Evolutionary conservation across 2,329 filamentous ascomycete species (phyloP).

Genomic region (Aspergillus transmontanensis): DNA sequence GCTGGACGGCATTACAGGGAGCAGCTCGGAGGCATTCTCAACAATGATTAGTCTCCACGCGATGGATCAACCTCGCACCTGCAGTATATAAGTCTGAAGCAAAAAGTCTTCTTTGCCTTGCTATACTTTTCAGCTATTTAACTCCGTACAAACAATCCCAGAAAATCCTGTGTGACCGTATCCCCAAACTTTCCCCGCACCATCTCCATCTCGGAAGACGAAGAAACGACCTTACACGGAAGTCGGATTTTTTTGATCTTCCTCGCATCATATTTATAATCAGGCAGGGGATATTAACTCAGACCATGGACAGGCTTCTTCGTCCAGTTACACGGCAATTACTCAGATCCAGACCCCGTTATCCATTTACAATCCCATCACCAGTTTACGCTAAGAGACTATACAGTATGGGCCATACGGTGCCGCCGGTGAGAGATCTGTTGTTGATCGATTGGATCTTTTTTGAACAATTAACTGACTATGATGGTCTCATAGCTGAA

Average conservation of each 20-base stretch:
- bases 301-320: constrained; percentile 37
- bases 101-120: not conserved
- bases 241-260: not conserved
- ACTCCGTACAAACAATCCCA: not conserved
- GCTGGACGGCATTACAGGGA: constrained; percentile 4
- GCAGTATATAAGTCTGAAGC: not conserved
- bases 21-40: not conserved
- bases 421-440: constrained; percentile 39
- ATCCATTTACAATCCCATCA: constrained; percentile 38
- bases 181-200: constrained; percentile 10
- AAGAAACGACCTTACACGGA: not conserved
- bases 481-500: constrained; percentile 56
- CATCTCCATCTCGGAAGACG: not conserved
- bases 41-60: not conserved
- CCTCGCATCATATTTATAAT: not conserved
- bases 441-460: not conserved
- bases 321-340: constrained; percentile 41
- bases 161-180: not conserved
- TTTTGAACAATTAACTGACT: not conserved
- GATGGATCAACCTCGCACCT: not conserved
- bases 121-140: not conserved
- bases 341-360: constrained; percentile 36
- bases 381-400: constrained; percentile 37
- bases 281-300: constrained; percentile 16
- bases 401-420: constrained; percentile 45